Evolutionary conservation across 140 eudicot species (phyloP).

Genomic region (Bidens hawaiensis): DNA sequence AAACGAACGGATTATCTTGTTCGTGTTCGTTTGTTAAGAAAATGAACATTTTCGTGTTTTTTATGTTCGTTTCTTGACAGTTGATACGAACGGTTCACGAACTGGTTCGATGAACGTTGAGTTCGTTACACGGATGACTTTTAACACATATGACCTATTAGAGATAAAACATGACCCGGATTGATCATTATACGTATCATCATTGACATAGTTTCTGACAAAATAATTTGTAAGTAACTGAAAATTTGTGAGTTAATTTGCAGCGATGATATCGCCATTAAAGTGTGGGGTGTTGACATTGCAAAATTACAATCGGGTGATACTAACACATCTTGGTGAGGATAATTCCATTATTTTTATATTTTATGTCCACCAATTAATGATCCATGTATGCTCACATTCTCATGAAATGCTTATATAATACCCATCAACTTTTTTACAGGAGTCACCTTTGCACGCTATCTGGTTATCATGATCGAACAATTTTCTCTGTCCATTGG

Average conservation of each 20-base stretch:
- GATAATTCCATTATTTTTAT: neutral
- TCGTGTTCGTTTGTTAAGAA: no score
- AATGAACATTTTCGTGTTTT: no score
- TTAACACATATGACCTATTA: neutral
- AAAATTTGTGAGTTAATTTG: conserved; percentile 15
- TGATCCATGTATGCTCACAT: neutral
- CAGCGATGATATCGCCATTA: conserved; percentile 91
- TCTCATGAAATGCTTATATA: neutral
- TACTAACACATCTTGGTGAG: conserved; percentile 71
- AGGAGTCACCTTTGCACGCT: conserved; percentile 88
- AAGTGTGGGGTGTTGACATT: conserved; percentile 82
- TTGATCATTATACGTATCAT: neutral
- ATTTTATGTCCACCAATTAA: neutral
- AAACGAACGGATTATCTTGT: no score
- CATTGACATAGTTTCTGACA: conserved; percentile 1
- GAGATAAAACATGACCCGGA: neutral
- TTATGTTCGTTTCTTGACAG: no score
- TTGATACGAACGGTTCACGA: no score
- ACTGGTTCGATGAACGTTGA: no score
- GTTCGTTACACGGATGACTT: neutral
- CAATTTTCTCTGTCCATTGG: conserved; percentile 88
- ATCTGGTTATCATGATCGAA: conserved; percentile 89
- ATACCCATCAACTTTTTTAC: neutral
- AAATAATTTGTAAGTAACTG: neutral
- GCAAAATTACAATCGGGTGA: conserved; percentile 48